These are phyloP conservation scores for Fusarium pininemorale DNA, from an alignment of 2,329 filamentous ascomycete genomes.

Conservation along the genomic window DNA sequence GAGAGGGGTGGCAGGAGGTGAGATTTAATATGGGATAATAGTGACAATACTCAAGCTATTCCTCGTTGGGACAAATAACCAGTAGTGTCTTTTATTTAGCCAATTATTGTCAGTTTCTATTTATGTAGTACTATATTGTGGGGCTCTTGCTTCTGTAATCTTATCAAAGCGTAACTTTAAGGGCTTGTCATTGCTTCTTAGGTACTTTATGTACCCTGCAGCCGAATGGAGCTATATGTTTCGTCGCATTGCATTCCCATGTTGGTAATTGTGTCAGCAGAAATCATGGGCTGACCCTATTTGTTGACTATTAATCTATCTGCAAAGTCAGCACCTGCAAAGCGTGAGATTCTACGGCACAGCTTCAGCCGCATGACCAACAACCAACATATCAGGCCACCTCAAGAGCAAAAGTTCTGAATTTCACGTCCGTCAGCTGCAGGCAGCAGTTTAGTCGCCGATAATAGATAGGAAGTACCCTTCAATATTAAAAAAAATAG, in stretches of 20 bases:
- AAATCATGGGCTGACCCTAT: background rate
- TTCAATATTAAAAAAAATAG: rapidly evolving
- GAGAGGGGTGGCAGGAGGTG: too few species aligned
- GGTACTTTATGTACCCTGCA: background rate
- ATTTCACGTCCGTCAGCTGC: background rate
- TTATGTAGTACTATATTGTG: too few species aligned
- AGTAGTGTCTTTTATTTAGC: too few species aligned
- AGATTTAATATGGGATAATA: too few species aligned
- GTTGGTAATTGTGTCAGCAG: background rate
- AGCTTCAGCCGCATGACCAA: background rate
- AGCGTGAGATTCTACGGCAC: too few species aligned
- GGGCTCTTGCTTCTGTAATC: too few species aligned
- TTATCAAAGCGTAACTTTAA: too few species aligned
- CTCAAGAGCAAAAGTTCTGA: background rate
- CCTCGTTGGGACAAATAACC: too few species aligned
- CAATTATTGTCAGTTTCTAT: too few species aligned
- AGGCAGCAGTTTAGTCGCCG: background rate
- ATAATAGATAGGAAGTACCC: rapidly evolving
- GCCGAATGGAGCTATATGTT: background rate
- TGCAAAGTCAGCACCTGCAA: background rate
- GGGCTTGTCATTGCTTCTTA: too few species aligned
- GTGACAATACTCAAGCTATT: too few species aligned
- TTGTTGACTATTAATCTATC: background rate
- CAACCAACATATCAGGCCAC: background rate
- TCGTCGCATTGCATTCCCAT: background rate